Evolutionary conservation across 768 basidiomycete genomes (phyloP).

Genomic region (Russula sp.): DNA sequence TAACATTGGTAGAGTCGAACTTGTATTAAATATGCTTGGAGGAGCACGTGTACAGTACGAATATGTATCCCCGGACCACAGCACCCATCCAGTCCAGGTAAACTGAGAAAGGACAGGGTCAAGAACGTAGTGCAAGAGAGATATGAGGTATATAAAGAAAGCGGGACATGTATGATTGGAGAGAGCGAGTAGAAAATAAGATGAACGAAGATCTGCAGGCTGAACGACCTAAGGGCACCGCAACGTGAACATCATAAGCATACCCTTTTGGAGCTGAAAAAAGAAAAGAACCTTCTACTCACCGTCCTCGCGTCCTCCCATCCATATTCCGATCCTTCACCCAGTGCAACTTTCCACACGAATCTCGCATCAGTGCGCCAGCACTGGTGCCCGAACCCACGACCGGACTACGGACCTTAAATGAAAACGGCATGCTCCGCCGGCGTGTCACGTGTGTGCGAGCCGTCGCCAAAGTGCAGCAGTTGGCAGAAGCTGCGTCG

Average conservation of each 20-base stretch:
- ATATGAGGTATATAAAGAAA: neutral
- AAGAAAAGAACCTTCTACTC: no score
- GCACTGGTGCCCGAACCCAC: neutral
- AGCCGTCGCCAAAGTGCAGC: conserved; percentile 1
- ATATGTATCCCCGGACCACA: neutral
- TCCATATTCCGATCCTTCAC: conserved; percentile 31
- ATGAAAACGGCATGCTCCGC: neutral
- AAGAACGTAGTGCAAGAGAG: neutral
- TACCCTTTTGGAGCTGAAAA: neutral
- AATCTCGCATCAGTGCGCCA: neutral
- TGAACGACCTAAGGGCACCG: neutral
- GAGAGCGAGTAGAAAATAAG: neutral
- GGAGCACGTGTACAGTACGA: neutral
- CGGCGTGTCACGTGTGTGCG: conserved; percentile 5
- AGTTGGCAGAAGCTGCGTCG: conserved; percentile 14
- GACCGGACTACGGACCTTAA: neutral
- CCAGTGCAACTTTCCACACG: neutral
- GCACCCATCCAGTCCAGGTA: neutral
- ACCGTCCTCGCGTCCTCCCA: no score
- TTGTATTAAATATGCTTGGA: neutral
- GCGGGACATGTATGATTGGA: neutral
- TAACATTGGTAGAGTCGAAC: neutral
- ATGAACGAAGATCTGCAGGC: neutral
- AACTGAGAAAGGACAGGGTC: neutral
- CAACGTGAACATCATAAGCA: neutral